These are phyloP conservation scores for Candida ovalis DNA, from an alignment of 805 yeast genomes.

Conservation along the genomic window DNA sequence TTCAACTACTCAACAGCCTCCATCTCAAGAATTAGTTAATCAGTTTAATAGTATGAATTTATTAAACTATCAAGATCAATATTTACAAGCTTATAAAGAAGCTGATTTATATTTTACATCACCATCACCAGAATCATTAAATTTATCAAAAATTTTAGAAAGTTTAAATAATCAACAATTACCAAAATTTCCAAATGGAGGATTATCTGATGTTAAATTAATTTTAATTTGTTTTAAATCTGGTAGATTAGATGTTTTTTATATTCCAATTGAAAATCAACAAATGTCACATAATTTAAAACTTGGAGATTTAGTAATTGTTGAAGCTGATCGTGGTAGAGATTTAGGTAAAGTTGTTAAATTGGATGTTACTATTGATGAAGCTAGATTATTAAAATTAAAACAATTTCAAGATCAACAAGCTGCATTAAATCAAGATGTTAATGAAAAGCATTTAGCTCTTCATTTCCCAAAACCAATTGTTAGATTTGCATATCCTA, in stretches of 20 bases:
- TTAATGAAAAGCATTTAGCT: conserved; percentile 17
- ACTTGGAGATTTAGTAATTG: conserved; percentile 69
- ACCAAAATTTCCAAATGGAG: conserved; percentile 32
- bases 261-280: conserved; percentile 40
- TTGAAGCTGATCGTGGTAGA: conserved; percentile 79
- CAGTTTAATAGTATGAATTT: conserved; percentile 15
- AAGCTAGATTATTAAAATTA: conserved; percentile 63
- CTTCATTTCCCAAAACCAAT: conserved; percentile 67
- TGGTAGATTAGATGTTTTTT: conserved; percentile 75
- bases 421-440: conserved; percentile 47
- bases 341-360: conserved; percentile 68
- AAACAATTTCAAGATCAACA: conserved; percentile 70
- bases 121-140: conserved; percentile 23
- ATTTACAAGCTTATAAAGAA: conserved; percentile 22
- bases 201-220: conserved; percentile 36
- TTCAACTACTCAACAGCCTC: not conserved
- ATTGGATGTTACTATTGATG: conserved; percentile 55
- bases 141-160: conserved; percentile 22
- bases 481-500: conserved; percentile 55
- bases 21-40: conserved; percentile 6
- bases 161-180: conserved; percentile 20
- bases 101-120: conserved; percentile 27
- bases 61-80: conserved; percentile 22
- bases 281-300: conserved; percentile 30
- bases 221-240: conserved; percentile 73